Evolutionary conservation across 495 filamentous ascomycete genomes (phyloP).

Genomic region (Trypethelium eluteriae): DNA sequence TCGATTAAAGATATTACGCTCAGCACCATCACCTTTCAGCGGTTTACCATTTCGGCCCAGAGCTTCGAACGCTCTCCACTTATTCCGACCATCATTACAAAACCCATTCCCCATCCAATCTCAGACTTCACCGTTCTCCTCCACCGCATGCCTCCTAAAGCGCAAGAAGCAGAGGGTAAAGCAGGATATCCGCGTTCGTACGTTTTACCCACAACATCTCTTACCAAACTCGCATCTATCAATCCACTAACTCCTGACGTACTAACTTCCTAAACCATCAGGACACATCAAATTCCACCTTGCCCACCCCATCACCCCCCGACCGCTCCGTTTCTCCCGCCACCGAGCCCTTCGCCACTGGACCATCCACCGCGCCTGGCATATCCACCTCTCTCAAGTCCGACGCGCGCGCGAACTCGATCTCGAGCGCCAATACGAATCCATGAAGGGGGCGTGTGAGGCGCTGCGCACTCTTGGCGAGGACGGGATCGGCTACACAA

Average conservation of each 20-base stretch:
- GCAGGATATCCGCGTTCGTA: slow-evolving; percentile 41
- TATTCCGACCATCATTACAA: not conserved
- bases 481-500: slow-evolving; percentile 18
- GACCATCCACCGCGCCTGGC: slow-evolving; percentile 97
- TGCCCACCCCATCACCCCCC: slow-evolving; percentile 56
- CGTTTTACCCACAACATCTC: slow-evolving; percentile 21
- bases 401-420: slow-evolving; percentile 52
- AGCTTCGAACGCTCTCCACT: not conserved
- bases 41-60: not conserved
- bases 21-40: not conserved
- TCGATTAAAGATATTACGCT: not conserved
- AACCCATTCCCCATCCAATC: not conserved
- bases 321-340: slow-evolving; percentile 77
- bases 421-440: slow-evolving; percentile 67
- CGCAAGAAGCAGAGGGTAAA: slow-evolving; percentile 20
- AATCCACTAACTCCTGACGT: not conserved
- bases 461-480: slow-evolving; percentile 52
- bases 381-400: slow-evolving; percentile 59
- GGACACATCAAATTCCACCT: slow-evolving; percentile 61
- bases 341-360: slow-evolving; percentile 89
- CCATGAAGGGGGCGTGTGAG: slow-evolving; percentile 73
- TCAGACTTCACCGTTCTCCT: slow-evolving; percentile 23
- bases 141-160: slow-evolving; percentile 21
- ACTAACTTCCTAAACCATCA: slow-evolving; percentile 24
- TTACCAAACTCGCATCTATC: not conserved